A percentile compares a stretch with the other conserved stretches of the same genome.
Evolutionary conservation across 2,329 filamentous ascomycete genomes (phyloP).

Genomic region (Raffaelea albimanens): DNA sequence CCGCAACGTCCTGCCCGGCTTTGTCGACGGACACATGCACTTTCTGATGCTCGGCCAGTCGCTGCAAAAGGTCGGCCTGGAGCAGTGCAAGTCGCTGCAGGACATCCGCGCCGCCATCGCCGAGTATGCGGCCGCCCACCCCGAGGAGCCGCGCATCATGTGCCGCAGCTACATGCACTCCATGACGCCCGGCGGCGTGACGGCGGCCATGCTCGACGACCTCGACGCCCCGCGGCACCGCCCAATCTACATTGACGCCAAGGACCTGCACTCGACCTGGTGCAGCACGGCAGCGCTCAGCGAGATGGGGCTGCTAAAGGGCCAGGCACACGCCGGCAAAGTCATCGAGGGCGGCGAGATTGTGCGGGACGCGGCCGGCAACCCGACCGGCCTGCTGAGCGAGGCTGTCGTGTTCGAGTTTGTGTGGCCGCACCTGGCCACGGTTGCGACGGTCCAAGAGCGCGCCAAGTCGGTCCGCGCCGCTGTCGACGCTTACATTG

Average conservation of each 20-base stretch:
- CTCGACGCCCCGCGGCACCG: constrained; percentile 27
- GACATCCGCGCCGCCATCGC: constrained; percentile 39
- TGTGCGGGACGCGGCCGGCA: constrained; percentile 34
- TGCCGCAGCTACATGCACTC: constrained; percentile 47
- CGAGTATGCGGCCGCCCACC: constrained; percentile 33
- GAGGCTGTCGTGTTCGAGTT: constrained; percentile 44
- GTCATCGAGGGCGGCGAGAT: constrained; percentile 38
- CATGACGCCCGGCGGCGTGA: constrained; percentile 40
- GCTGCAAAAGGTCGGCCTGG: constrained; percentile 39
- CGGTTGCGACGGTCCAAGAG: constrained; percentile 36
- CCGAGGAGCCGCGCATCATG: constrained; percentile 35
- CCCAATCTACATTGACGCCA: constrained; percentile 46
- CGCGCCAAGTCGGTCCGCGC: constrained; percentile 33
- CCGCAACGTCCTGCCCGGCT: constrained; percentile 39
- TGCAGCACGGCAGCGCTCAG: constrained; percentile 40
- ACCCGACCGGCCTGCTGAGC: constrained; percentile 38
- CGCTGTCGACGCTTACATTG: constrained; percentile 38
- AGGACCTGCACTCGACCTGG: constrained; percentile 48
- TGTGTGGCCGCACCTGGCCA: constrained; percentile 44
- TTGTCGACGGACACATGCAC: constrained; percentile 50
- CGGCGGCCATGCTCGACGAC: constrained; percentile 41
- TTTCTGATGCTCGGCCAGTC: constrained; percentile 45
- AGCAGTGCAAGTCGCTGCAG: constrained; percentile 32
- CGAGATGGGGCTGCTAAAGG: constrained; percentile 36
- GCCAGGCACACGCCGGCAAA: constrained; percentile 13